Conservation (phyloP, 2,329 filamentous ascomycete genomes). For the Decorospora gaudefroyi region DNA sequence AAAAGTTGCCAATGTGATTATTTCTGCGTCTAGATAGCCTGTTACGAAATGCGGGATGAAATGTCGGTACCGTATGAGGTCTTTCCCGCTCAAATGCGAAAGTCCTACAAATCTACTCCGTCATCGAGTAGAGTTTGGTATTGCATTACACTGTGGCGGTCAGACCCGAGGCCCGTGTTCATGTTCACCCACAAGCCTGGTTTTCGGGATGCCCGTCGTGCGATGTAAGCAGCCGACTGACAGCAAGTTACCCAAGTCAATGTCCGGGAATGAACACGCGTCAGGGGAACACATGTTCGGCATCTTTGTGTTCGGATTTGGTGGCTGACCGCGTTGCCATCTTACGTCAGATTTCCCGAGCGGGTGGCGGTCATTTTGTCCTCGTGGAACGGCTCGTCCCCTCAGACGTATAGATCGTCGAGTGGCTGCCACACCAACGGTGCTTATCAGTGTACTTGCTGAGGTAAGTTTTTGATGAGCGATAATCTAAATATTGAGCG, state of each 20-base stretch:
- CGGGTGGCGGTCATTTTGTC: neutral
- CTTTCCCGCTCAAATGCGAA: too few species aligned
- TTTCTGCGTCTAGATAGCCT: too few species aligned
- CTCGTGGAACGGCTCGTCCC: neutral
- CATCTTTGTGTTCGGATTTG: neutral
- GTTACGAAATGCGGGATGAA: too few species aligned
- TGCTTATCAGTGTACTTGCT: neutral
- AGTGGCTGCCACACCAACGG: neutral
- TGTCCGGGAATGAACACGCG: neutral
- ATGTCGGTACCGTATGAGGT: too few species aligned
- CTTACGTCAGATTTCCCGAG: too few species aligned
- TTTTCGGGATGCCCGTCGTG: slow-evolving; percentile 4
- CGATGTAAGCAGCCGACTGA: neutral
- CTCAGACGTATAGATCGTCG: neutral
- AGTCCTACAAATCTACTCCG: too few species aligned
- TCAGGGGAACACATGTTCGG: slow-evolving; percentile 9
- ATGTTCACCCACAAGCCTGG: neutral
- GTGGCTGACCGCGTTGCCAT: slow-evolving; percentile 1
- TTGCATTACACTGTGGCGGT: too few species aligned
- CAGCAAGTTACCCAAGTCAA: neutral
- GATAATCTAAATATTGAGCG: neutral
- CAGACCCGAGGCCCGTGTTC: neutral
- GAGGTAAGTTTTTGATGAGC: slow-evolving; percentile 3
- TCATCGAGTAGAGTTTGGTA: too few species aligned
- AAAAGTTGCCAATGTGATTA: too few species aligned